These are phyloP conservation scores for Phytophthora rubi DNA, from an alignment of 352 stramenopile species.

Conservation along the genomic window DNA sequence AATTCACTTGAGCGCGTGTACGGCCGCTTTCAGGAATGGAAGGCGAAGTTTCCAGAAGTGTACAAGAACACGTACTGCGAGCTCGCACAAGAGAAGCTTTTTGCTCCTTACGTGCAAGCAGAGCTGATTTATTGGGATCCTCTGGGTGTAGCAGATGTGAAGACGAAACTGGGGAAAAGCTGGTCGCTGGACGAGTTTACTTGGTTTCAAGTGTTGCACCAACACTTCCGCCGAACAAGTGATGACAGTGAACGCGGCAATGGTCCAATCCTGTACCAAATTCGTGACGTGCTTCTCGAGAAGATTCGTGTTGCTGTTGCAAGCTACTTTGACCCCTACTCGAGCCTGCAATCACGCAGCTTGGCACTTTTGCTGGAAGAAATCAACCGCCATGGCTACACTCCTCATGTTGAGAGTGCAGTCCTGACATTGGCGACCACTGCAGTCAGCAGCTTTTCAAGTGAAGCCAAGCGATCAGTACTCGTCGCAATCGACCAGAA, in stretches of 20 bases:
- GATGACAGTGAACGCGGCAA: slow-evolving; percentile 17
- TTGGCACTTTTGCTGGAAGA: slow-evolving; percentile 62
- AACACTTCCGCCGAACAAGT: slow-evolving; percentile 31
- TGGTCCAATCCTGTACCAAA: slow-evolving; percentile 44
- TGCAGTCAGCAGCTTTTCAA: slow-evolving; percentile 39
- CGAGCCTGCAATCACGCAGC: slow-evolving; percentile 59
- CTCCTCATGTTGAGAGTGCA: slow-evolving; percentile 31
- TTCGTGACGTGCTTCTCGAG: slow-evolving; percentile 62
- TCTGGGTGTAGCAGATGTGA: slow-evolving; percentile 39
- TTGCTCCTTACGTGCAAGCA: slow-evolving; percentile 63
- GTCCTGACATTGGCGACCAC: slow-evolving; percentile 38
- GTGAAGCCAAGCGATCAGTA: slow-evolving; percentile 48
- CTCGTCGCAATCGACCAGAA: slow-evolving; percentile 48
- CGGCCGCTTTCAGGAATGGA: slow-evolving; percentile 74
- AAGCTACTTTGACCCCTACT: slow-evolving; percentile 68
- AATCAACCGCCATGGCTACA: slow-evolving; percentile 39
- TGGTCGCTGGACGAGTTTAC: slow-evolving; percentile 52
- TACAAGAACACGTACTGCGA: slow-evolving; percentile 74
- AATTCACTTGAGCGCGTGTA: slow-evolving; percentile 69
- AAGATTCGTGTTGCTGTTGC: slow-evolving; percentile 43
- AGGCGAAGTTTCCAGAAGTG: slow-evolving; percentile 67
- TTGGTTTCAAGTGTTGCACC: slow-evolving; percentile 60
- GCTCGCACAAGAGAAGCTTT: slow-evolving; percentile 65
- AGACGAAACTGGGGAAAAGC: slow-evolving; percentile 7
- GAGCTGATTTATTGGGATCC: slow-evolving; percentile 78